Evolutionary conservation across 2,329 filamentous ascomycete genomes (phyloP).

Genomic region (Paraphoma sp.): DNA sequence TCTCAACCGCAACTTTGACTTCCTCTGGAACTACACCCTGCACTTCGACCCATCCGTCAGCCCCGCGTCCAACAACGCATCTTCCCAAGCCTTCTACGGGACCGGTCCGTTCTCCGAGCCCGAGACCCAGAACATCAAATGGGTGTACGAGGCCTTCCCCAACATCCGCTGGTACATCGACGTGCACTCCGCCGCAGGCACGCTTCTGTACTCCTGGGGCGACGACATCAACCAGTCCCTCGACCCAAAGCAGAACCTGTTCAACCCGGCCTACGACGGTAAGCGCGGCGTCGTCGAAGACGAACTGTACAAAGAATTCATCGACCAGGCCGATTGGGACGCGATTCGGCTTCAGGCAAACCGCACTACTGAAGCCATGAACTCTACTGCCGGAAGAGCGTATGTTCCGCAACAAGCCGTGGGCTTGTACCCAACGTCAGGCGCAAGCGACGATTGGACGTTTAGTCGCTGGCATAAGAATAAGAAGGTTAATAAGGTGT

Average conservation of each 20-base stretch:
- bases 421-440: conserved; percentile 47
- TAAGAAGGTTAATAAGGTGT: conserved; percentile 47
- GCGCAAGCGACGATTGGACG: conserved; percentile 48
- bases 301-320: conserved; percentile 59
- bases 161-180: conserved; percentile 65
- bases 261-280: conserved; percentile 60
- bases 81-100: conserved; percentile 60
- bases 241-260: conserved; percentile 58
- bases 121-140: conserved; percentile 62
- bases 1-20: conserved; percentile 55
- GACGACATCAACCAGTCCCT: conserved; percentile 60
- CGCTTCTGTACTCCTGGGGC: conserved; percentile 65
- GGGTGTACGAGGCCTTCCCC: conserved; percentile 58
- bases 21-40: conserved; percentile 61
- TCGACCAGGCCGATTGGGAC: conserved; percentile 41
- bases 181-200: conserved; percentile 62
- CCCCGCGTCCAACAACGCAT: conserved; percentile 51
- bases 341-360: conserved; percentile 42
- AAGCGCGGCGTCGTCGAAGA: conserved; percentile 57
- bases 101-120: conserved; percentile 62
- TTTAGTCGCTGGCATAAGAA: conserved; percentile 47
- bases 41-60: conserved; percentile 52
- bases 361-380: conserved; percentile 44
- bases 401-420: conserved; percentile 45
- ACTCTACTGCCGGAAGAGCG: conserved; percentile 39